phyloP scores from a whole-genome alignment of 129 eudicot species.

The Ambrosia trifida region DNA sequence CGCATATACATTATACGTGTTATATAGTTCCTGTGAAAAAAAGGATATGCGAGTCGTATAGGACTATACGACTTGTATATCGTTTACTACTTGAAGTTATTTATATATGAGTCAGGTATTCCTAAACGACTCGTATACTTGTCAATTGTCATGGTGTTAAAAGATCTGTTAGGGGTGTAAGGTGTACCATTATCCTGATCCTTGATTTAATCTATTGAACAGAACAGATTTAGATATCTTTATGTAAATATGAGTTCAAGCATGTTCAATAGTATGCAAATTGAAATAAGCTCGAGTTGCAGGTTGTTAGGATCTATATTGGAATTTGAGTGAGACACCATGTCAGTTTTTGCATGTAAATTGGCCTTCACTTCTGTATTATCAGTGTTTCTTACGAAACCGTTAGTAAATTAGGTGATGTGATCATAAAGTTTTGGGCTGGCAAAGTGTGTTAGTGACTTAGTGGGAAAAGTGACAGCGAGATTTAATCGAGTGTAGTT shows the following conservation, averaged over 20 bases:
- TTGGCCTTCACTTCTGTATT: neutral
- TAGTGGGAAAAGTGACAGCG: too few species aligned
- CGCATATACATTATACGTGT: too few species aligned
- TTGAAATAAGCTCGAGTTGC: neutral
- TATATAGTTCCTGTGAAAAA: neutral
- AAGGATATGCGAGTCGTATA: too few species aligned
- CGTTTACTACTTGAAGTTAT: too few species aligned
- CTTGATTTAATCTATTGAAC: neutral
- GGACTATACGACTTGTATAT: too few species aligned
- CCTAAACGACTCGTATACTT: too few species aligned
- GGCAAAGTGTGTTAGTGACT: neutral
- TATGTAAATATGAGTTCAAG: neutral
- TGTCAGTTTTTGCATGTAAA: constrained; percentile 2
- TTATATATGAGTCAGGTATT: too few species aligned
- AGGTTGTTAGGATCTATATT: constrained; percentile 1
- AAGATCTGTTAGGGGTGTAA: too few species aligned
- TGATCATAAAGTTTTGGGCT: neutral
- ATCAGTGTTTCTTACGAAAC: neutral
- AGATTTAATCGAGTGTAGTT: constrained; percentile 2
- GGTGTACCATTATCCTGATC: neutral
- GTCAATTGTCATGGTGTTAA: too few species aligned
- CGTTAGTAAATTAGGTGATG: neutral
- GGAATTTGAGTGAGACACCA: neutral
- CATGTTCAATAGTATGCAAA: neutral
- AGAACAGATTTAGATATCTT: neutral